Evolutionary conservation across 2,329 filamentous ascomycete species (phyloP).

Genomic region (Annulohypoxylon truncatum): DNA sequence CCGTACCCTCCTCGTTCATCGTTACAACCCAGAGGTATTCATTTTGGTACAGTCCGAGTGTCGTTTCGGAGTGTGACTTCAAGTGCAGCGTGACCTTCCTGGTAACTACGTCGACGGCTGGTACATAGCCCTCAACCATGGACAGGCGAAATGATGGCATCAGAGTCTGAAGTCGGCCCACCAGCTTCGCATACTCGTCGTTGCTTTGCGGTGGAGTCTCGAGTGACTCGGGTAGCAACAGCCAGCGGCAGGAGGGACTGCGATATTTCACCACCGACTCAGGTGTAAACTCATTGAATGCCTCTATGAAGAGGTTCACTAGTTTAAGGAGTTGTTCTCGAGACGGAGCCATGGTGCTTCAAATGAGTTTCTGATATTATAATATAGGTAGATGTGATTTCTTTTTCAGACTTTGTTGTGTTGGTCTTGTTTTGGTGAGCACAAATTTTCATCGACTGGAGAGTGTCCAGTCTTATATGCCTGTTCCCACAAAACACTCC

Average conservation of each 20-base stretch:
- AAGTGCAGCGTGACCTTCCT: conserved; percentile 40
- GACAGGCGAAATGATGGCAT: conserved; percentile 9
- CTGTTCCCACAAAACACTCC: neutral
- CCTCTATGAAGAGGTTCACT: conserved; percentile 17
- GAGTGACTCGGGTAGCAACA: conserved; percentile 7
- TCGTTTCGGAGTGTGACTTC: conserved; percentile 36
- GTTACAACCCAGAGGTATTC: conserved; percentile 42
- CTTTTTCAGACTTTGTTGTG: neutral
- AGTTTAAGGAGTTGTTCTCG: conserved; percentile 28
- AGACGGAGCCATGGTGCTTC: conserved; percentile 24
- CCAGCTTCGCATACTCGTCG: conserved; percentile 12
- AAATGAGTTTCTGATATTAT: no score
- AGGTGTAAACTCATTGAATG: conserved; percentile 35
- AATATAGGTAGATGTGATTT: neutral
- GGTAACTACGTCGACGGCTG: conserved; percentile 36
- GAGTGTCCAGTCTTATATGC: neutral
- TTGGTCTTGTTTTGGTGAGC: neutral
- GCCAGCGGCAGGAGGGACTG: conserved; percentile 25
- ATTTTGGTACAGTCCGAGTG: conserved; percentile 38
- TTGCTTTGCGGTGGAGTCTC: conserved; percentile 12
- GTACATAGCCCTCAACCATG: conserved; percentile 22
- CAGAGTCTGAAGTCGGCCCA: neutral
- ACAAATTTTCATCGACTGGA: neutral
- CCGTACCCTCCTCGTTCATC: conserved; percentile 37
- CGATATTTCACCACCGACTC: conserved; percentile 29